Percentiles rank a stretch among this genome's conserved stretches.
These are phyloP conservation scores for Cucurbitaria berberidis DNA, from an alignment of 2,329 filamentous ascomycete genomes.

Conservation along the genomic window DNA sequence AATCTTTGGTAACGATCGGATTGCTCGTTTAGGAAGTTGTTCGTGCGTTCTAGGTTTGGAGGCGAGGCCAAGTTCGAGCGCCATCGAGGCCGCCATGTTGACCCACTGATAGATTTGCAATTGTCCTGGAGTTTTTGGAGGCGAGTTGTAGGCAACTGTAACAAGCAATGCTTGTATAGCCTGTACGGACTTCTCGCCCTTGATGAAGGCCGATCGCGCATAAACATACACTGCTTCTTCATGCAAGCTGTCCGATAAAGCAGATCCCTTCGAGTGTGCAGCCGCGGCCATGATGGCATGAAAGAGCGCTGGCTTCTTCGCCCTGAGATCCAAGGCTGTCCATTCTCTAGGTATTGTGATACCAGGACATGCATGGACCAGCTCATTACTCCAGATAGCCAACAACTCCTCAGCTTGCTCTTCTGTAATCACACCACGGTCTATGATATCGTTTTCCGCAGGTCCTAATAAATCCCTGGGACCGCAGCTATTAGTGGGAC, in stretches of 20 bases:
- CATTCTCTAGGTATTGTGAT: constrained; percentile 39
- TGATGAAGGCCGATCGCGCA: constrained; percentile 42
- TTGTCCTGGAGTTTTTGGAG: constrained; percentile 39
- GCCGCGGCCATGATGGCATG: constrained; percentile 47
- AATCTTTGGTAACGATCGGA: constrained; percentile 40
- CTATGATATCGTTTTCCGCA: constrained; percentile 42
- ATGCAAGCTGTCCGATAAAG: constrained; percentile 40
- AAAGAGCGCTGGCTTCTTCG: constrained; percentile 43
- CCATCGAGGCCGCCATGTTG: constrained; percentile 47
- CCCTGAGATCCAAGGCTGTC: constrained; percentile 37
- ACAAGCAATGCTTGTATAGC: constrained; percentile 45
- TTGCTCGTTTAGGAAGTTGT: constrained; percentile 44
- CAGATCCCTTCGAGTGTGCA: constrained; percentile 39
- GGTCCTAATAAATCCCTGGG: constrained; percentile 30
- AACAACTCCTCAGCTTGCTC: constrained; percentile 39
- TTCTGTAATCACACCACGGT: constrained; percentile 39
- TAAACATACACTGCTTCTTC: constrained; percentile 44
- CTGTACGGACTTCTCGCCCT: constrained; percentile 47
- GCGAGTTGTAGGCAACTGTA: constrained; percentile 44
- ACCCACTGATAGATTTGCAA: constrained; percentile 45
- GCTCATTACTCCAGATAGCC: constrained; percentile 38
- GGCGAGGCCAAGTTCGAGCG: constrained; percentile 44
- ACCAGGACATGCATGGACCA: constrained; percentile 38
- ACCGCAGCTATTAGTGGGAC: constrained; percentile 8
- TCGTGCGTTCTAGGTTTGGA: constrained; percentile 48